phyloP scores from a whole-genome alignment of 2,329 filamentous ascomycete species.

The Sarocladium brachiariae region DNA sequence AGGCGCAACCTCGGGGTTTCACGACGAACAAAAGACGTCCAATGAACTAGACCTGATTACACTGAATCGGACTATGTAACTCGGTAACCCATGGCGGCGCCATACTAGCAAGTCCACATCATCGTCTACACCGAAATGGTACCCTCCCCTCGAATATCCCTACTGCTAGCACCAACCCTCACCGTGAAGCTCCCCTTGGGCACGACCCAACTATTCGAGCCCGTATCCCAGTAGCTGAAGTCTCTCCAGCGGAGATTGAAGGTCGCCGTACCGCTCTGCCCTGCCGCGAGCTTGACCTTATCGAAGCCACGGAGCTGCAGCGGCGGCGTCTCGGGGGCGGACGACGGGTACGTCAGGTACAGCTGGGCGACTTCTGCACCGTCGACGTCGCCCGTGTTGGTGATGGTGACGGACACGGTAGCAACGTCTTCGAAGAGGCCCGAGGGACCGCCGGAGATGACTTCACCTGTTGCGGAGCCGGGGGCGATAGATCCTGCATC shows the following conservation, averaged over 20 bases:
- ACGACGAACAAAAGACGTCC: too few species aligned
- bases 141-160: slow-evolving; percentile 17
- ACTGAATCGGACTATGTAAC: too few species aligned
- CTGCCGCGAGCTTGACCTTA: slow-evolving; percentile 36
- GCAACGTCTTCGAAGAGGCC: slow-evolving; percentile 40
- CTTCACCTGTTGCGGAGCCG: slow-evolving; percentile 31
- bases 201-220: slow-evolving; percentile 35
- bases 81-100: too few species aligned
- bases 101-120: too few species aligned
- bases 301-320: slow-evolving; percentile 45
- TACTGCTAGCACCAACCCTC: slow-evolving; percentile 25
- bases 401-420: slow-evolving; percentile 37
- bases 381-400: slow-evolving; percentile 42
- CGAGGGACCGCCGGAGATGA: slow-evolving; percentile 35
- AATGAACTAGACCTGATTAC: too few species aligned
- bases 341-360: slow-evolving; percentile 39
- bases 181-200: slow-evolving; percentile 24
- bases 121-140: not conserved
- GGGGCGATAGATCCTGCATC: slow-evolving; percentile 26
- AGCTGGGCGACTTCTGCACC: slow-evolving; percentile 49
- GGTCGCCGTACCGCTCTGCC: slow-evolving; percentile 30
- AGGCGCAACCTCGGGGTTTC: too few species aligned
- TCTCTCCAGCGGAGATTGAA: slow-evolving; percentile 43
- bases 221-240: slow-evolving; percentile 41
- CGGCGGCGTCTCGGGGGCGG: slow-evolving; percentile 37